phyloP scores from a whole-genome alignment of 1,139 yeast species.

The Yamadazyma diospyri region DNA sequence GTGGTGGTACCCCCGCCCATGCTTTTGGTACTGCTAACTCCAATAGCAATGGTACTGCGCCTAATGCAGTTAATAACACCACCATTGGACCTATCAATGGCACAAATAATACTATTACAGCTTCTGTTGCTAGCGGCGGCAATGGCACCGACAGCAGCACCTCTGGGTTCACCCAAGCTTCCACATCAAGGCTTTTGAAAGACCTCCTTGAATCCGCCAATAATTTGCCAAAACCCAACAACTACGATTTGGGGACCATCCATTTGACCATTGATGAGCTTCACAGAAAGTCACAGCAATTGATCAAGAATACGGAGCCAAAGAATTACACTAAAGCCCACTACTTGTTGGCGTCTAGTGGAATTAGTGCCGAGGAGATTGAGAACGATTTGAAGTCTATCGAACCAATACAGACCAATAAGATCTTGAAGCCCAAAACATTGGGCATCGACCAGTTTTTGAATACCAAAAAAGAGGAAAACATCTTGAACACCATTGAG shows the following conservation, averaged over 20 bases:
- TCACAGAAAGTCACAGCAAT: conserved; percentile 61
- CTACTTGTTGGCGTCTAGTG: conserved; percentile 85
- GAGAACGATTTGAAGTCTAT: conserved; percentile 57
- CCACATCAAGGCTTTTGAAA: conserved; percentile 26
- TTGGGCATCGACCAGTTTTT: conserved; percentile 52
- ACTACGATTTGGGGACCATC: conserved; percentile 64
- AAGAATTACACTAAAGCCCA: conserved; percentile 78
- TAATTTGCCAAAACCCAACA: conserved; percentile 60
- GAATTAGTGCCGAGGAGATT: conserved; percentile 83
- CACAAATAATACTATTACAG: no score
- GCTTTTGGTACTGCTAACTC: no score
- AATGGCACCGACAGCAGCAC: no score
- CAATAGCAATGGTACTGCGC: no score
- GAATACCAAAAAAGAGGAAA: conserved; percentile 74
- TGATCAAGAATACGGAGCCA: conserved; percentile 44
- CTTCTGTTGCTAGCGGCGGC: no score
- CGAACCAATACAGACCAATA: conserved; percentile 17
- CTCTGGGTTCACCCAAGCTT: no score
- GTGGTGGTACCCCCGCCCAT: no score
- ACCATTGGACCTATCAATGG: no score
- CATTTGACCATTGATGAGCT: conserved; percentile 77
- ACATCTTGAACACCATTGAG: conserved; percentile 78
- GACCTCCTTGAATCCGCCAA: conserved; percentile 71
- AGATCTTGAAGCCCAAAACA: conserved; percentile 13
- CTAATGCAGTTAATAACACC: no score